These are phyloP conservation scores for Fusarium sp. DNA, from an alignment of 2,329 filamentous ascomycete genomes.

Conservation along the genomic window DNA sequence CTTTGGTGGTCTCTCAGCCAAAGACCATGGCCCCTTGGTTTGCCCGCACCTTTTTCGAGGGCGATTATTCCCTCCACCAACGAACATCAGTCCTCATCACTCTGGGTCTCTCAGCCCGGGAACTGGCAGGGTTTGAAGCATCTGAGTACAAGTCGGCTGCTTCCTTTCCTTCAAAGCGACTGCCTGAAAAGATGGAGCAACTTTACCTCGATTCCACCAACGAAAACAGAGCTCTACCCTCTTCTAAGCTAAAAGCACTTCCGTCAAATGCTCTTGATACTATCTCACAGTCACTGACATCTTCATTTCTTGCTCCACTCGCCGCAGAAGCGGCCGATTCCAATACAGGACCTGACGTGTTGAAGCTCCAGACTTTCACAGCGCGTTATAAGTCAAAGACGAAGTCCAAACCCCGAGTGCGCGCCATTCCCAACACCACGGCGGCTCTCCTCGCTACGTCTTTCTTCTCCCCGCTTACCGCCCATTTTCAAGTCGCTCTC, in stretches of 20 bases:
- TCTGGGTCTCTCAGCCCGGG: constrained; percentile 83
- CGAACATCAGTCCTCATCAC: constrained; percentile 84
- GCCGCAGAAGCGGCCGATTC: constrained; percentile 85
- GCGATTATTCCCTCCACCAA: constrained; percentile 90
- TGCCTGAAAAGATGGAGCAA: constrained; percentile 79
- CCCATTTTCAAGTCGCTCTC: constrained; percentile 78
- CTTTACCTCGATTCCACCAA: constrained; percentile 67
- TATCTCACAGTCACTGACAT: constrained; percentile 76
- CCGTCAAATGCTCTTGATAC: constrained; percentile 72
- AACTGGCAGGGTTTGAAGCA: constrained; percentile 81
- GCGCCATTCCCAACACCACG: constrained; percentile 79
- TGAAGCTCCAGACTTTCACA: constrained; percentile 92
- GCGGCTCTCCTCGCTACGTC: constrained; percentile 78
- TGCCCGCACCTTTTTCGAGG: constrained; percentile 86
- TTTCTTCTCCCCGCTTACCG: constrained; percentile 90
- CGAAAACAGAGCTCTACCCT: constrained; percentile 36
- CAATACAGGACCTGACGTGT: constrained; percentile 80
- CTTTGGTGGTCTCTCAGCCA: constrained; percentile 81
- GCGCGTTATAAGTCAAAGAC: constrained; percentile 61
- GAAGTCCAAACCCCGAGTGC: constrained; percentile 57
- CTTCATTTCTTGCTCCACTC: constrained; percentile 82
- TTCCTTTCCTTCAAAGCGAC: constrained; percentile 82
- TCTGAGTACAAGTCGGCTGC: constrained; percentile 63
- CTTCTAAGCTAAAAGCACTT: constrained; percentile 63
- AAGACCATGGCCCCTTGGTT: constrained; percentile 86